These are phyloP conservation scores for Hypoxylon sp. DNA, from an alignment of 2,329 filamentous ascomycete species.

Conservation along the genomic window DNA sequence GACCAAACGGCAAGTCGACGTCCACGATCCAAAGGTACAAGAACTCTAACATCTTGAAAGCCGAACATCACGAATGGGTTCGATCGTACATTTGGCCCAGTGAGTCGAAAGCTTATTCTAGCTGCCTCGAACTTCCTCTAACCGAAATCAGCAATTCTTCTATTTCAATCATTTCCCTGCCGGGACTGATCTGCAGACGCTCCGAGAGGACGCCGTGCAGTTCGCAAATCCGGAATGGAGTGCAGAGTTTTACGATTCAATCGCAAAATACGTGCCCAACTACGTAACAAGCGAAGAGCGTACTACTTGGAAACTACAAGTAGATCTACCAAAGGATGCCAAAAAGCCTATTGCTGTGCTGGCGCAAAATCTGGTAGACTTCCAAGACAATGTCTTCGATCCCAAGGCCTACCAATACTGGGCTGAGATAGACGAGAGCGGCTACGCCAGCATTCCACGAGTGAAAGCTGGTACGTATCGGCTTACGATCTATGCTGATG, in stretches of 20 bases:
- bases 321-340: constrained; percentile 67
- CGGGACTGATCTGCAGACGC: constrained; percentile 61
- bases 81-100: constrained; percentile 73
- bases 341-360: constrained; percentile 69
- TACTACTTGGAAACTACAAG: constrained; percentile 64
- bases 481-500: constrained; percentile 73
- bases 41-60: constrained; percentile 33
- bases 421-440: constrained; percentile 64
- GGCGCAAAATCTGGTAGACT: constrained; percentile 65
- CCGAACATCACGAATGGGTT: constrained; percentile 76
- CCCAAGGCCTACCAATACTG: constrained; percentile 74
- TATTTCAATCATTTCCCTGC: constrained; percentile 72
- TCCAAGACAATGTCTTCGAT: constrained; percentile 71
- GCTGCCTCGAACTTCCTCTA: constrained; percentile 8
- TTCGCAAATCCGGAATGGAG: constrained; percentile 69
- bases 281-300: constrained; percentile 68
- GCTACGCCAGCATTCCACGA: constrained; percentile 65
- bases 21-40: background rate
- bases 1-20: constrained; percentile 62
- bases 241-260: constrained; percentile 73
- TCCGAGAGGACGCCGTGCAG: constrained; percentile 68
- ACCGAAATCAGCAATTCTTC: constrained; percentile 64
- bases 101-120: constrained; percentile 35
- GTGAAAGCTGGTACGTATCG: constrained; percentile 73
- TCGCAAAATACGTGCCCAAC: constrained; percentile 71